These are phyloP conservation scores for Psilocybe subaeruginosa DNA, from an alignment of 768 basidiomycete species.

Conservation along the genomic window DNA sequence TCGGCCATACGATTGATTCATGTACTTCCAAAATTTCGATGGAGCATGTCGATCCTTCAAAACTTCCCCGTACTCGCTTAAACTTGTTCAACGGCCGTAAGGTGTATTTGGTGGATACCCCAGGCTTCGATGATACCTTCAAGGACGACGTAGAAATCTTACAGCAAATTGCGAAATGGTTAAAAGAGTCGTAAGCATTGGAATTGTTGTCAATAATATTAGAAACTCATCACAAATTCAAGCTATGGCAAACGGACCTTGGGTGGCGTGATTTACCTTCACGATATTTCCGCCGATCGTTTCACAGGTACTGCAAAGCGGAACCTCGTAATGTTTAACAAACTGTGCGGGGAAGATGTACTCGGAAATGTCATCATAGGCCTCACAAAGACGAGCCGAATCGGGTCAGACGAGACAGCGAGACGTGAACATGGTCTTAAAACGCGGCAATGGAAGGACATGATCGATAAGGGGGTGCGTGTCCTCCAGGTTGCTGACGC, in stretches of 20 bases:
- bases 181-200: constrained; percentile 1
- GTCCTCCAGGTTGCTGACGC: background rate
- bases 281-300: background rate
- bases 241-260: background rate
- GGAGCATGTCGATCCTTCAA: background rate
- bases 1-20: background rate
- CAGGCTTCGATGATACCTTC: constrained; percentile 5
- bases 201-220: background rate
- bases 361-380: constrained; percentile 4
- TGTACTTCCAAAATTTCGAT: background rate
- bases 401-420: background rate
- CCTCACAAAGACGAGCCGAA: background rate
- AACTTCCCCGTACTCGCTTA: background rate
- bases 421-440: background rate
- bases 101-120: constrained; percentile 1
- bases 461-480: background rate
- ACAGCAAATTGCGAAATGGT: background rate
- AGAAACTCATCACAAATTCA: no score
- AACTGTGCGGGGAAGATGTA: constrained; percentile 5
- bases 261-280: constrained; percentile 9
- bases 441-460: background rate
- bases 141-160: background rate
- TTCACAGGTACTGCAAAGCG: background rate
- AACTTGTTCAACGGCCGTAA: no score
- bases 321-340: background rate